phyloP scores from a whole-genome alignment of 2,329 filamentous ascomycete species.

The Coleophoma crateriformis region DNA sequence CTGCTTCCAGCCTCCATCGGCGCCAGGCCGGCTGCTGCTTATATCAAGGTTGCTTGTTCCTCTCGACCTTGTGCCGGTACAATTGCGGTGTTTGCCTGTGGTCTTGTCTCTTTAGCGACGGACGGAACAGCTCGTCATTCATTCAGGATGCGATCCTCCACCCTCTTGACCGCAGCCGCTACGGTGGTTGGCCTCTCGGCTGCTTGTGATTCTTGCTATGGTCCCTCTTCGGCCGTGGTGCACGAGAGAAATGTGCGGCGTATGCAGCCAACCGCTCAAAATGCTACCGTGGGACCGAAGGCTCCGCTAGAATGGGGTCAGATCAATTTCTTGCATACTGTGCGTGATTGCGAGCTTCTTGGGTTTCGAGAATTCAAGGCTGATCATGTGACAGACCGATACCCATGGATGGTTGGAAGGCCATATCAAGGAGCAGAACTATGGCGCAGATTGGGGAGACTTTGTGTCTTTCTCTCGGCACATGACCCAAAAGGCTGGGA shows the following conservation, averaged over 20 bases:
- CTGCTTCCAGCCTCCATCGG: neutral
- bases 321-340: slow-evolving; percentile 22
- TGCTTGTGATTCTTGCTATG: slow-evolving; percentile 37
- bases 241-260: slow-evolving; percentile 42
- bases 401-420: slow-evolving; percentile 76
- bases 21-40: neutral
- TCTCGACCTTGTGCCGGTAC: neutral
- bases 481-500: slow-evolving; percentile 71
- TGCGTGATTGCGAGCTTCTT: slow-evolving; percentile 2
- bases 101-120: neutral
- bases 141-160: slow-evolving; percentile 10
- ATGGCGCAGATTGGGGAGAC: slow-evolving; percentile 96
- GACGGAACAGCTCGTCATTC: neutral
- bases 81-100: neutral
- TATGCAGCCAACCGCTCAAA: slow-evolving; percentile 40
- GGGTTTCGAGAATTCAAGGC: neutral
- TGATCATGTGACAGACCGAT: slow-evolving; percentile 13
- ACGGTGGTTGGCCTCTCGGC: slow-evolving; percentile 14
- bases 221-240: slow-evolving; percentile 33
- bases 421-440: slow-evolving; percentile 84
- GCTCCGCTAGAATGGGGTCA: slow-evolving; percentile 21
- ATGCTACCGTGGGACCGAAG: slow-evolving; percentile 37
- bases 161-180: slow-evolving; percentile 10
- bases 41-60: neutral
- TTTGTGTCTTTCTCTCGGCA: slow-evolving; percentile 88